Percentiles rank a stretch among this genome's conserved stretches.
phyloP scores from a whole-genome alignment of 257 asterid species.

The Nicotiana tabacum region DNA sequence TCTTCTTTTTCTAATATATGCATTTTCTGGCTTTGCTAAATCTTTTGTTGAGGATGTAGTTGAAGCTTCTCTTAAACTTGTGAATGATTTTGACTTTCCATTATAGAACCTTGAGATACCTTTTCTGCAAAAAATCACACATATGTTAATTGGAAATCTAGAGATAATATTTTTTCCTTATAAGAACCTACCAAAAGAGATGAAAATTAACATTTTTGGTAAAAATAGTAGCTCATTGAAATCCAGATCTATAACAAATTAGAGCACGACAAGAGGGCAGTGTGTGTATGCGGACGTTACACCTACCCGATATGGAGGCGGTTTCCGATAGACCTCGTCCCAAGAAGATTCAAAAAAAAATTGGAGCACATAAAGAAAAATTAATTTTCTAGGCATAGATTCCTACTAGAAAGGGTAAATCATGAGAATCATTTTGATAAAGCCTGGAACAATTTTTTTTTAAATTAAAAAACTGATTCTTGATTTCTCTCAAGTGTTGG shows the following conservation, averaged over 20 bases:
- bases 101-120: conserved; percentile 77
- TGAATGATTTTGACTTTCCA: conserved; percentile 80
- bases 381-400: not conserved
- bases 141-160: not conserved
- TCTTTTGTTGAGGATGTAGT: conserved; percentile 40
- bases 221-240: not conserved
- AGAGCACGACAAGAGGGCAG: not conserved
- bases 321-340: too few relatives aligned
- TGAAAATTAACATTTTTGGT: not conserved
- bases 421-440: not conserved
- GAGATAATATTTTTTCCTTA: too few relatives aligned
- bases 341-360: not conserved
- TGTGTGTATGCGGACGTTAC: too few relatives aligned
- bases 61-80: conserved; percentile 56
- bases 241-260: not conserved
- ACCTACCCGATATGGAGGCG: too few relatives aligned
- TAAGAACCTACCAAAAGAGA: not conserved
- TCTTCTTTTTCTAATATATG: conserved; percentile 46
- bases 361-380: not conserved
- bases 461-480: not conserved
- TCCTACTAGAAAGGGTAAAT: not conserved
- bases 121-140: conserved; percentile 33
- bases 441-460: not conserved
- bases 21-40: conserved; percentile 59
- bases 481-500: not conserved